phyloP scores from a whole-genome alignment of 208 protist species.

The Lotmaria passim region DNA sequence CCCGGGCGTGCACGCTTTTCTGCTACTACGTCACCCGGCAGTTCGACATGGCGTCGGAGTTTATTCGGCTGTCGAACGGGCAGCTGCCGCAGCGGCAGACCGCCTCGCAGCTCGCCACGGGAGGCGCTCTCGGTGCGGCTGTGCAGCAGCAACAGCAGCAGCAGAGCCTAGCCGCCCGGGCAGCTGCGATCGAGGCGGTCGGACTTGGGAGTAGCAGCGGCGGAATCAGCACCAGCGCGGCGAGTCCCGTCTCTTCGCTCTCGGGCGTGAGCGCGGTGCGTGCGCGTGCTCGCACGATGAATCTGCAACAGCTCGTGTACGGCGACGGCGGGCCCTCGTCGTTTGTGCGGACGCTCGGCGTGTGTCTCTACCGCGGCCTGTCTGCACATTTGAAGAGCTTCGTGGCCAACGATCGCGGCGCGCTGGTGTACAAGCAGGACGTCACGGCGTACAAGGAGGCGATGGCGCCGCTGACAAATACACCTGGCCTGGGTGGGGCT shows the following conservation, averaged over 20 bases:
- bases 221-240: background rate
- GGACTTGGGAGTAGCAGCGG: background rate
- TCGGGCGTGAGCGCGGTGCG: constrained; percentile 50
- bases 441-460: constrained; percentile 88
- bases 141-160: constrained; percentile 32
- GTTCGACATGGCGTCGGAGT: constrained; percentile 81
- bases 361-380: constrained; percentile 87
- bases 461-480: constrained; percentile 71
- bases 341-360: constrained; percentile 84
- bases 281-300: constrained; percentile 77
- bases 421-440: constrained; percentile 89
- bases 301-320: constrained; percentile 82
- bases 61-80: constrained; percentile 81
- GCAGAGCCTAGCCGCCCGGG: constrained; percentile 13
- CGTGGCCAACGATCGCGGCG: constrained; percentile 69
- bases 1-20: constrained; percentile 87
- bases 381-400: constrained; percentile 75
- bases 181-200: constrained; percentile 19
- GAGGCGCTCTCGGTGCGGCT: constrained; percentile 13
- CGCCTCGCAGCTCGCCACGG: constrained; percentile 8
- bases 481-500: constrained; percentile 75
- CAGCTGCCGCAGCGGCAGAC: constrained; percentile 49
- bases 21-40: constrained; percentile 88
- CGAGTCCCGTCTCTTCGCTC: background rate
- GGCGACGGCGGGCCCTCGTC: constrained; percentile 82